Evolutionary conservation across 257 asterid genomes (phyloP).

Genomic region (Solanum etuberosum): DNA sequence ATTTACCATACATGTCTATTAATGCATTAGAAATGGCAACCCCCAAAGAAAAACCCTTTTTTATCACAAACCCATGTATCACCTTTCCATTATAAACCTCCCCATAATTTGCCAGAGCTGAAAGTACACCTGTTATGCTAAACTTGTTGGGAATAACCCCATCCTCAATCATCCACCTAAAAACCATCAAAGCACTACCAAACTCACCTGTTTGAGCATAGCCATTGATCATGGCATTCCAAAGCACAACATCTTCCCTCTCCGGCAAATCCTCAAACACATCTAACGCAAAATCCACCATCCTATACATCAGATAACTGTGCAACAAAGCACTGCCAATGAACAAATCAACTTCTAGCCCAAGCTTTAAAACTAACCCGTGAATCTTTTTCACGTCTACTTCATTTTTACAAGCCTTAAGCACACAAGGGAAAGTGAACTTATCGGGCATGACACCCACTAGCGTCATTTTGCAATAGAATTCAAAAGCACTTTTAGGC

Average conservation of each 20-base stretch:
- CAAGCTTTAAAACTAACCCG: slow-evolving; percentile 44
- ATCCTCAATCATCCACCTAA: slow-evolving; percentile 42
- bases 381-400: slow-evolving; percentile 37
- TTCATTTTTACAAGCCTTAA: slow-evolving; percentile 47
- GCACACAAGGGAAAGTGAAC: slow-evolving; percentile 66
- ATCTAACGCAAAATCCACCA: slow-evolving; percentile 36
- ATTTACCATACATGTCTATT: slow-evolving; percentile 86
- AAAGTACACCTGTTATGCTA: slow-evolving; percentile 53
- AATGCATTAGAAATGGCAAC: slow-evolving; percentile 53
- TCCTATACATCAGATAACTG: slow-evolving; percentile 38
- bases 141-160: slow-evolving; percentile 44
- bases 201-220: slow-evolving; percentile 43
- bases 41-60: slow-evolving; percentile 36
- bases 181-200: slow-evolving; percentile 29
- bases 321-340: slow-evolving; percentile 67
- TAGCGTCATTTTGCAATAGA: slow-evolving; percentile 41
- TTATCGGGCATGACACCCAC: slow-evolving; percentile 60
- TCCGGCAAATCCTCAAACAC: slow-evolving; percentile 61
- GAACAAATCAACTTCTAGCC: slow-evolving; percentile 48
- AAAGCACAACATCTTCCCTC: slow-evolving; percentile 52
- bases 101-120: slow-evolving; percentile 51
- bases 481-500: slow-evolving; percentile 25
- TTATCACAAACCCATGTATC: slow-evolving; percentile 46
- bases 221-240: slow-evolving; percentile 88
- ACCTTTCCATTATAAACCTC: slow-evolving; percentile 40